These are phyloP conservation scores for Colletotrichum tropicale DNA, from an alignment of 2,329 filamentous ascomycete species.

Conservation along the genomic window DNA sequence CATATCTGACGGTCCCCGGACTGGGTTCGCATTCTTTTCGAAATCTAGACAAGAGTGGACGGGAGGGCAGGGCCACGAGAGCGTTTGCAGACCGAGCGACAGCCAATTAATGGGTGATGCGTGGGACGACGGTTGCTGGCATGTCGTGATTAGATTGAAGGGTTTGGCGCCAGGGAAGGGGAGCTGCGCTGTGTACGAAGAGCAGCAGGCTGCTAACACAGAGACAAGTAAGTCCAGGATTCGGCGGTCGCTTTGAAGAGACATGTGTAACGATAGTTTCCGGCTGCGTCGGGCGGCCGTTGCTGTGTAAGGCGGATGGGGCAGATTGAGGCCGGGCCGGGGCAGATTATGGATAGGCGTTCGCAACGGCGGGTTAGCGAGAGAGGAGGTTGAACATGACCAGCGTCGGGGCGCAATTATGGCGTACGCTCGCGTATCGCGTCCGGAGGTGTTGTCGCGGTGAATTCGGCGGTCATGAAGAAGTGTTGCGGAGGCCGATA, in stretches of 20 bases:
- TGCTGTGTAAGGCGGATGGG: neutral
- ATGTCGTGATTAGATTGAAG: neutral
- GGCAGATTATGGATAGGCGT: neutral
- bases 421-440: neutral
- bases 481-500: neutral
- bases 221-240: neutral
- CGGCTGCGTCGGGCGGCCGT: neutral
- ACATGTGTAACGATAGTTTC: slow-evolving; percentile 5
- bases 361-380: neutral
- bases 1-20: neutral
- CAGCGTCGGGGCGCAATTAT: neutral
- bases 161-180: neutral
- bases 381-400: neutral
- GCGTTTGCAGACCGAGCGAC: neutral
- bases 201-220: neutral
- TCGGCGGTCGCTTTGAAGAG: neutral
- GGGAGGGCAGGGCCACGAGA: neutral
- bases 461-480: slow-evolving; percentile 1
- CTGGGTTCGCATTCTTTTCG: neutral
- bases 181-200: neutral
- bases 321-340: neutral
- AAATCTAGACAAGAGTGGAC: neutral
- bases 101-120: neutral
- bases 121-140: neutral
- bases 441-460: neutral